Evolutionary conservation across 2,329 filamentous ascomycete species (phyloP), one percentile per base, ranked within the genome.

Genomic region (Botrytis fabae): DNA sequence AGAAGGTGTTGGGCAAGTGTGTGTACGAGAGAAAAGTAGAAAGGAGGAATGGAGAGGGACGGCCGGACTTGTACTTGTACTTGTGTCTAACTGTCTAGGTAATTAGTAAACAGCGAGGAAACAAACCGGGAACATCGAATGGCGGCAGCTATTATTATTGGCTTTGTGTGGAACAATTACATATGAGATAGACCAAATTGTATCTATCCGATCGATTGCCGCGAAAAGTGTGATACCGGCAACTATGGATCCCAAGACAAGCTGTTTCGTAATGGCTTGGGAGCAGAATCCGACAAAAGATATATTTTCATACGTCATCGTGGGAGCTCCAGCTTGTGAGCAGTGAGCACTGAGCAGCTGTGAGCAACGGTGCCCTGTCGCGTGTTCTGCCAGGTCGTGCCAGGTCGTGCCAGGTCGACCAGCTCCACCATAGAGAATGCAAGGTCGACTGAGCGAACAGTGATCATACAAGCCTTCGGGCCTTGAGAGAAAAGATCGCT

Each of bases 51-150:
- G 46, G 22, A 66, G 59, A 48, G 42, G 40, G 40, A 16, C 18
- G 6, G 28, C n/a, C 51, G 51, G 40, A 69, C n/a, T 69, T 28
- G 65, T 35, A 60, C 48, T 59, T 62, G 54, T 62, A n/a, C 28
- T 28, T 28, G 28, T 28, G 10, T 48, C n/a, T 22, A 48, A 35
- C 62, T 65, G 9, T n/a, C 18, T 62, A 48, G 28, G n/a, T 22
- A 64, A 57, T 35, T 71, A 63, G 38, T 64, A 10, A 54, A 71
- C 12, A 16, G 48, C 65, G n/a, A n/a, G 38, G 22, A 57, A 46
- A 62, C 42, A 70, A 70, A 70, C 42, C 38, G 54, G 57, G 57
- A 46, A 70, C 63, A 28, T 28, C 62, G 22, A 44, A 70, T 25
- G 16, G 35, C 28, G 61, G 35, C 16, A 38, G 9, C 8, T 8